Base-by-base conservation (phyloP, 1,284 basidiomycete species). In the Neolentinus lepideus region DNA sequence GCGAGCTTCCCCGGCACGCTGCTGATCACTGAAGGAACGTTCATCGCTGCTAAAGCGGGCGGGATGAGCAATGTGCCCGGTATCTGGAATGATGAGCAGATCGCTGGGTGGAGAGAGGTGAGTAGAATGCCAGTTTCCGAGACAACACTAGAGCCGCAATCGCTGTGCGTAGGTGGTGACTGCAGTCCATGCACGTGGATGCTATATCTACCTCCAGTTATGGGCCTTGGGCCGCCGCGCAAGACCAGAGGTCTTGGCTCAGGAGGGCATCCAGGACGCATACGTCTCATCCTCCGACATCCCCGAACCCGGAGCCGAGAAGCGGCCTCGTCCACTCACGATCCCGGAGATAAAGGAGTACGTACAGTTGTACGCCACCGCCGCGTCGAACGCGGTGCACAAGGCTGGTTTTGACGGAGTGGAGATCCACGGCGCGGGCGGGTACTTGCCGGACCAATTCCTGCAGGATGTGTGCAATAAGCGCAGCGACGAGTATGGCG, bases 141-240 rank as follows among this genome's bases (percentile, higher is more conserved):
- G 19, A 33, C 38, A 16, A 21, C 16, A 10, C 27, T 16, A n/a
- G n/a, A n/a, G n/a, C n/a, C n/a, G n/a, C n/a, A n/a, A n/a, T n/a
- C n/a, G n/a, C n/a, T n/a, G n/a, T n/a, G n/a, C n/a, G 27, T n/a
- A 58, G 57, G 27, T 56, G 22, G 46, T 43, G 8, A 54, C 53
- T 22, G 54, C 54, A 8, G 57, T 58, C 3, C 57, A 58, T 29
- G 51, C 27, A 19, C 9, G 51, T 12, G 72, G 70, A 4, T 75
- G 72, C 0, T 69, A 64, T 62, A 76, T 83, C 57, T 79, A 69
- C 62, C 26, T 69, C 2, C 80, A 84, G 61, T 65, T 81, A 0
- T 79, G 78, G 79, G 76, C 77, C 0, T 63, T 78, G 24, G 80
- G 78, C 2, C 68, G 77, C 16, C 66, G 70, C 1, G 74, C 74